phyloP scores from a whole-genome alignment of 495 filamentous ascomycete genomes.

The Daldinia vernicosa region DNA sequence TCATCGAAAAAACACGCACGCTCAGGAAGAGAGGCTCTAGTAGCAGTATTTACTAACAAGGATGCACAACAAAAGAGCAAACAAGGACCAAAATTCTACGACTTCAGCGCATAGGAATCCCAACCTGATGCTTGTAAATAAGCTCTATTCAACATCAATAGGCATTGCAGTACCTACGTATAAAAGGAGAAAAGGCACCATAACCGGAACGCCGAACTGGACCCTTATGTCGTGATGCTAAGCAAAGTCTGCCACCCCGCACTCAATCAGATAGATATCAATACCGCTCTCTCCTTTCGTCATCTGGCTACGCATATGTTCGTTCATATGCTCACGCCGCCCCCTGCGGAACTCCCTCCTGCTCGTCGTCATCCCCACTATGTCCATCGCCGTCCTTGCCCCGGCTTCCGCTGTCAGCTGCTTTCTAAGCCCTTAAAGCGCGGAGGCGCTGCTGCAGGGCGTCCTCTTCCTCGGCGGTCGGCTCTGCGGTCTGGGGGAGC shows the following conservation, averaged over 20 bases:
- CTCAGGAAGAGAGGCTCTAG: not conserved
- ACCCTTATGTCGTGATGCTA: slow-evolving; percentile 33
- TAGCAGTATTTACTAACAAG: not conserved
- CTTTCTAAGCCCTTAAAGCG: slow-evolving; percentile 58
- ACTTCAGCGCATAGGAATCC: not conserved
- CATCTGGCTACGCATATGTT: not conserved
- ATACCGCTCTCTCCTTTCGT: not conserved
- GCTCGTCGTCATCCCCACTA: not conserved
- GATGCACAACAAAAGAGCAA: not conserved
- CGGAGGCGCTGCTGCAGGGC: slow-evolving; percentile 67
- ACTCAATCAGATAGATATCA: not conserved
- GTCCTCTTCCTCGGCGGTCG: slow-evolving; percentile 70
- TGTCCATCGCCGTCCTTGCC: not conserved
- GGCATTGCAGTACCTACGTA: not conserved
- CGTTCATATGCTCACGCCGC: slow-evolving; percentile 1
- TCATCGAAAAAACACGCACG: not conserved
- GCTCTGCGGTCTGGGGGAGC: slow-evolving; percentile 57
- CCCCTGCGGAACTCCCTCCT: not conserved
- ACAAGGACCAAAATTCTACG: not conserved
- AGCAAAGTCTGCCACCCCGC: slow-evolving; percentile 19
- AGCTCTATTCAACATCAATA: not conserved
- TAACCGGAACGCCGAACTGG: slow-evolving; percentile 30
- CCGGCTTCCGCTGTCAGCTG: not conserved
- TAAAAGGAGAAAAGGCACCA: not conserved
- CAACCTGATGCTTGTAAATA: not conserved